Evolutionary conservation across 2,329 filamentous ascomycete genomes (phyloP).

Genomic region (Fusarium algeriense): DNA sequence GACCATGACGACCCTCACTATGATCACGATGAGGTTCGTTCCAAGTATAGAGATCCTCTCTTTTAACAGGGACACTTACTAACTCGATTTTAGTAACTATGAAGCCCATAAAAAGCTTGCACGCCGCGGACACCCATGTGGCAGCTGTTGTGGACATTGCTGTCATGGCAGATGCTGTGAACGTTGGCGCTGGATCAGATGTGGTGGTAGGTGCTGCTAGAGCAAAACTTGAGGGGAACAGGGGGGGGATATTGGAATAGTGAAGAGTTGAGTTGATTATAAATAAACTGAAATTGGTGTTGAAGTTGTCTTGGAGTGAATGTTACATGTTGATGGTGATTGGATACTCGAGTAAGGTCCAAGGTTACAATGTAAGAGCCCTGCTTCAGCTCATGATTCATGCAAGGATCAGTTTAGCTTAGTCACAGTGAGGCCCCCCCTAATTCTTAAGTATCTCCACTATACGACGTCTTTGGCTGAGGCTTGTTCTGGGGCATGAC

Average conservation of each 20-base stretch:
- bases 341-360: conserved; percentile 8
- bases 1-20: neutral
- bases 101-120: neutral
- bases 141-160: too few relatives aligned
- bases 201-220: neutral
- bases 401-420: conserved; percentile 10
- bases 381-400: conserved; percentile 21
- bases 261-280: neutral
- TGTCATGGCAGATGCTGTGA: too few relatives aligned
- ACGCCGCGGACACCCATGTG: neutral
- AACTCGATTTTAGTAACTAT: conserved; percentile 6
- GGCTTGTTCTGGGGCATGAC: conserved; percentile 23
- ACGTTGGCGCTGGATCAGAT: neutral
- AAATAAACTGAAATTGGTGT: neutral
- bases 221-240: neutral
- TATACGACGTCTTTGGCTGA: conserved; percentile 23
- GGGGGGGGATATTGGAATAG: too few relatives aligned
- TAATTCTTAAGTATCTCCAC: conserved; percentile 9
- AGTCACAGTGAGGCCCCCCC: neutral
- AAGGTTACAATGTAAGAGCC: neutral
- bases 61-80: neutral
- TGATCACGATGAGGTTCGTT: conserved; percentile 11
- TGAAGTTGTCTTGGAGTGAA: neutral
- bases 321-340: conserved; percentile 15
- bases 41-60: neutral